These are phyloP conservation scores for Alternaria panax DNA, from an alignment of 2,329 filamentous ascomycete genomes.

Conservation along the genomic window DNA sequence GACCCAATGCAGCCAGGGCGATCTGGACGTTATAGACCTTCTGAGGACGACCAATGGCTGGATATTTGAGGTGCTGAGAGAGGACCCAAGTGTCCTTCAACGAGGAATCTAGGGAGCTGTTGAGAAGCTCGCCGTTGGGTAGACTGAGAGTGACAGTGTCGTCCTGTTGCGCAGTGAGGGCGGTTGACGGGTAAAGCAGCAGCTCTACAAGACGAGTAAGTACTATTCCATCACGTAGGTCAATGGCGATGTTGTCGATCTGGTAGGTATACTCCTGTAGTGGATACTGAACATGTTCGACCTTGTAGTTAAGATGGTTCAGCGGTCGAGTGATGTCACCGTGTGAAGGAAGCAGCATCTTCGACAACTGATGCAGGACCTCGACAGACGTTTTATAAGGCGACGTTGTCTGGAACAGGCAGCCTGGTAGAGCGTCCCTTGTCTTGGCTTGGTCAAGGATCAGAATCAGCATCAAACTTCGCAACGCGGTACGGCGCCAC, in stretches of 20 bases:
- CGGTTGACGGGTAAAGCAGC: conserved; percentile 57
- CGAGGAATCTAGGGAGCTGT: conserved; percentile 42
- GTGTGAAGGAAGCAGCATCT: conserved; percentile 64
- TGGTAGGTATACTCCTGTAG: conserved; percentile 66
- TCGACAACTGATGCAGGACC: conserved; percentile 60
- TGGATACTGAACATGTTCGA: conserved; percentile 62
- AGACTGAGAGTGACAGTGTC: conserved; percentile 56
- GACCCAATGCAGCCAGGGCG: conserved; percentile 61
- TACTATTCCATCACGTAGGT: conserved; percentile 67
- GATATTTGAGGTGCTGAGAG: conserved; percentile 66
- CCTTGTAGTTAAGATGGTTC: conserved; percentile 64
- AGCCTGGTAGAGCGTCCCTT: conserved; percentile 46
- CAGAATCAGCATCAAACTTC: conserved; percentile 66
- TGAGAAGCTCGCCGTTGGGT: conserved; percentile 55
- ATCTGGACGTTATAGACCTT: conserved; percentile 68
- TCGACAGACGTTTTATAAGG: conserved; percentile 63
- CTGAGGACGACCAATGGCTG: conserved; percentile 62
- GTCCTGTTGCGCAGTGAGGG: conserved; percentile 39
- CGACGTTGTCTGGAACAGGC: conserved; percentile 62
- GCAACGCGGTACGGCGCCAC: conserved; percentile 64
- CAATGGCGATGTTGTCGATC: conserved; percentile 67
- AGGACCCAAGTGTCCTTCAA: conserved; percentile 56
- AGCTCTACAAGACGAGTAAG: conserved; percentile 67
- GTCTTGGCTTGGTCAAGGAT: conserved; percentile 65
- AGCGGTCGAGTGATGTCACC: conserved; percentile 65